Evolutionary conservation across 331 rosid genomes (phyloP).

Genomic region (Quercus lobata): DNA sequence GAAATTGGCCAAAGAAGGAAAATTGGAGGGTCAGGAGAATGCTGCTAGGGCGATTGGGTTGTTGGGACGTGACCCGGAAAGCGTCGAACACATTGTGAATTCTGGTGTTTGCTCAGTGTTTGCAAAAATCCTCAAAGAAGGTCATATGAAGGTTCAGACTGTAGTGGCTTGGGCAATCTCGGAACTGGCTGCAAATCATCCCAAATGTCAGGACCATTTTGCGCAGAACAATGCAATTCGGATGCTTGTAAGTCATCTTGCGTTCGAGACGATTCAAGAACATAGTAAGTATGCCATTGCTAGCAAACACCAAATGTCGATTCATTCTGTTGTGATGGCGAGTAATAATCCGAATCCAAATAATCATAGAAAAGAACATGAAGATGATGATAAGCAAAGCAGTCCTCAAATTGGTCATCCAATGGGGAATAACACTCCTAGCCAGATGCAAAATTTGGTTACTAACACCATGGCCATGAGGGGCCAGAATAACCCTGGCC

Average conservation of each 20-base stretch:
- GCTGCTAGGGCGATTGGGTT: constrained; percentile 63
- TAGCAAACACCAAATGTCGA: constrained; percentile 38
- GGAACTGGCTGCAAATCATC: constrained; percentile 49
- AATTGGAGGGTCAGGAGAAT: constrained; percentile 53
- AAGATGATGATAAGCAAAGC: constrained; percentile 1
- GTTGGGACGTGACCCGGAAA: constrained; percentile 63
- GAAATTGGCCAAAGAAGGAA: constrained; percentile 59
- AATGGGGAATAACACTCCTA: neutral
- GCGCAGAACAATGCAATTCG: constrained; percentile 68
- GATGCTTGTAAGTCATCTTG: constrained; percentile 72
- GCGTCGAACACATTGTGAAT: constrained; percentile 69
- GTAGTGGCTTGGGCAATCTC: constrained; percentile 76
- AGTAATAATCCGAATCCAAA: neutral
- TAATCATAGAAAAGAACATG: neutral
- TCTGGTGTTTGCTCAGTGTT: constrained; percentile 59
- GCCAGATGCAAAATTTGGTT: constrained; percentile 38
- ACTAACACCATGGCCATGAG: constrained; percentile 33
- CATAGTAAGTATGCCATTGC: constrained; percentile 61
- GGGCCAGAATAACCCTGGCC: neutral
- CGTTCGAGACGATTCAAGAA: constrained; percentile 79
- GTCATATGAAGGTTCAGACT: constrained; percentile 63
- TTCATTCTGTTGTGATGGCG: constrained; percentile 53
- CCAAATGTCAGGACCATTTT: constrained; percentile 75
- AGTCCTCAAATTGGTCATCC: constrained; percentile 15
- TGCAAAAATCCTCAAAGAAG: constrained; percentile 64